Base-by-base conservation (phyloP, 1,284 basidiomycete genomes). In the Tilletia setariae region DNA sequence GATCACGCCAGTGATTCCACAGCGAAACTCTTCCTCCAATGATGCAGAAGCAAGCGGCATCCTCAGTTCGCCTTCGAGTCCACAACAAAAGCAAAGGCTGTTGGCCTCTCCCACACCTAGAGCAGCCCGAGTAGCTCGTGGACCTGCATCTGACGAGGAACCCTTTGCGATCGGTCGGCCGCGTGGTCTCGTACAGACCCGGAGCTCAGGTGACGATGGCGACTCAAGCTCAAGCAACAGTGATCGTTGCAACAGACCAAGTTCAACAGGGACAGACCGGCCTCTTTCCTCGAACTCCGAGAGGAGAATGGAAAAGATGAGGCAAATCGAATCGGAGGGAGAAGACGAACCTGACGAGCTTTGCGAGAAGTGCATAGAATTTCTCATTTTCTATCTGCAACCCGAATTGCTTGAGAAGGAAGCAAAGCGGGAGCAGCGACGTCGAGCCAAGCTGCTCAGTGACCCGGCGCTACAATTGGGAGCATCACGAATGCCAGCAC, bases 271-370 rank as follows among this genome's bases (percentile, higher is more conserved):
- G 4, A 4, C 35, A 40, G 11, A 40, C 4, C 35, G 35, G 6
- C 4, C 35, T 40, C 4, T 11, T 11, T 40, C 35, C 35, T 40
- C 35, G 35, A 40, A 11, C 35, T 11, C 56, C 25, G 9, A 25
- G 56, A 61, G 13, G 19, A 61, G 56, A 30, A 28, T 7, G 13
- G 35, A 30, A 2, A 61, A 13, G 56, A 61, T 30, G 56, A 61
- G 11, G 11, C 35, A 40, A 11, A 40, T 11, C 35, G 35, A 40
- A 40, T 40, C 35, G 35, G 35, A 40, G 21, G 56, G 35, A 3
- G 56, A 40, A 61, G 56, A 61, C 56, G 56, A 40, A 35, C 23
- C 51, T n/a, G 56, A 61, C 15, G 56, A 61, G 56, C 56, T 61
- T 6, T 35, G 28, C 28, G 56, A 61, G 28, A 61, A 61, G 56